Conservation (phyloP, 257 asterid genomes). For the Lycium barbarum region DNA sequence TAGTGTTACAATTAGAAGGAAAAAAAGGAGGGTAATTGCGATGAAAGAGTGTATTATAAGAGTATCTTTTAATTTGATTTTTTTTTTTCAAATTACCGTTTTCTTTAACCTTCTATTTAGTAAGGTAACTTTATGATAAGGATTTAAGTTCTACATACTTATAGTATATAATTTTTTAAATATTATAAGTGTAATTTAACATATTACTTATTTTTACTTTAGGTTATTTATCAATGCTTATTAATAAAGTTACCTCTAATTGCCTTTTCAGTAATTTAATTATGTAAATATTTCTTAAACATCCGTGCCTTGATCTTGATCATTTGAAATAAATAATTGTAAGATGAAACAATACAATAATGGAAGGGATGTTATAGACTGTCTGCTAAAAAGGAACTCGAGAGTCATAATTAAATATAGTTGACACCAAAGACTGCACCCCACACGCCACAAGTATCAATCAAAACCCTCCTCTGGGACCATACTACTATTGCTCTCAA, state of each 20-base stretch:
- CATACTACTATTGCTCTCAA: slow-evolving; percentile 40
- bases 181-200: background rate
- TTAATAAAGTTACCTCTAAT: too few relatives aligned
- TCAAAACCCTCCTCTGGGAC: slow-evolving; percentile 43
- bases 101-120: too few relatives aligned
- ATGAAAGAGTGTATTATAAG: background rate
- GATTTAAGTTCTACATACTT: too few relatives aligned
- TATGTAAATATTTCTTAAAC: too few relatives aligned
- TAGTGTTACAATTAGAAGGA: background rate
- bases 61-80: too few relatives aligned
- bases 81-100: too few relatives aligned
- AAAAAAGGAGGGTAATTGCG: background rate
- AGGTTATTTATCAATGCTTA: background rate
- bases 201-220: background rate
- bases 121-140: too few relatives aligned
- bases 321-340: background rate
- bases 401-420: slow-evolving; percentile 38
- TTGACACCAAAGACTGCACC: slow-evolving; percentile 46
- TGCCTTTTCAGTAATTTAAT: background rate
- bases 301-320: background rate
- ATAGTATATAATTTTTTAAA: too few relatives aligned
- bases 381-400: background rate
- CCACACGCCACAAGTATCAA: slow-evolving; percentile 36
- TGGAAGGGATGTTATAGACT: background rate
- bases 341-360: slow-evolving; percentile 15